These are phyloP conservation scores for Chimonanthus praecox DNA, from an alignment of 164 flowering plant genomes.

Conservation along the genomic window DNA sequence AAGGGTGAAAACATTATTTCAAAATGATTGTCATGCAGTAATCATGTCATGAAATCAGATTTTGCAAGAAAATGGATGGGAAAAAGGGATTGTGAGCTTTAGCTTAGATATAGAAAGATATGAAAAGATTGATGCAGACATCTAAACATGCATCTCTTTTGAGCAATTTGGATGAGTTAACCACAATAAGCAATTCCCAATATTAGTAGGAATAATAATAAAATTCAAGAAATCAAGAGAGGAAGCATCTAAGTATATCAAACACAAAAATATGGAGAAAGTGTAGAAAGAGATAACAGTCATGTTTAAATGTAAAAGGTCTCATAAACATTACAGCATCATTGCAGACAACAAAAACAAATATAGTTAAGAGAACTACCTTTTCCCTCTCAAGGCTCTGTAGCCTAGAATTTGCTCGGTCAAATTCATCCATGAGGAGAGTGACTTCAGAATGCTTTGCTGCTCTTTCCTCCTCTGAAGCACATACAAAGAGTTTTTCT, in stretches of 20 bases:
- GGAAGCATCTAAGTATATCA: not conserved
- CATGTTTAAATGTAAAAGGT: not conserved
- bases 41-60: not conserved
- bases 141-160: not conserved
- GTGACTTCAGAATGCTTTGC: slow-evolving; percentile 88
- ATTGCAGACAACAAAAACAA: not conserved
- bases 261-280: not conserved
- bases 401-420: slow-evolving; percentile 87
- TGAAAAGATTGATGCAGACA: not conserved
- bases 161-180: not conserved
- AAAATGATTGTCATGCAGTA: not conserved
- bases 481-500: not conserved
- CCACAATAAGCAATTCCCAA: not conserved
- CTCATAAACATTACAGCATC: not conserved
- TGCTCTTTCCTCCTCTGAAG: slow-evolving; percentile 91
- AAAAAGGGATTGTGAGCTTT: not conserved
- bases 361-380: slow-evolving; percentile 33
- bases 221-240: not conserved
- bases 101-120: not conserved
- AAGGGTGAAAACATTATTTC: too few species aligned
- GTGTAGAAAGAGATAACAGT: not conserved
- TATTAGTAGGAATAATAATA: not conserved
- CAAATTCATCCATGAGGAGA: slow-evolving; percentile 98
- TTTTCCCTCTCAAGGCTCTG: slow-evolving; percentile 94
- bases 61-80: not conserved